Conservation (phyloP, 2,329 filamentous ascomycete genomes). For the Diaporthe ilicicola region DNA sequence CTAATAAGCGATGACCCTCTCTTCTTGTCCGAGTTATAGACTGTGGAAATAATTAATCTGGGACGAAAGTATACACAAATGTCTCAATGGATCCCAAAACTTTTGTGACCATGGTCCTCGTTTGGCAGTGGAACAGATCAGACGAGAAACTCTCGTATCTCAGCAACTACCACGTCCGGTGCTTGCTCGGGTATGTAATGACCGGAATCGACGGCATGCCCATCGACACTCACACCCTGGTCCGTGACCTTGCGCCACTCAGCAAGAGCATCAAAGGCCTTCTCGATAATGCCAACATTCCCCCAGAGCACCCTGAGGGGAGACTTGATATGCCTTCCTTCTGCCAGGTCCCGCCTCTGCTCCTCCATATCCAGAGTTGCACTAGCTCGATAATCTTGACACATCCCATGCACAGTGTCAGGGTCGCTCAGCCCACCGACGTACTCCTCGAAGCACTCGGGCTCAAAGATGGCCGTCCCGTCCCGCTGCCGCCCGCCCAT, state of each 20-base stretch:
- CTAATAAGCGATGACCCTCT: no score
- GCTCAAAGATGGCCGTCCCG: conserved; percentile 46
- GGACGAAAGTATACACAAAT: no score
- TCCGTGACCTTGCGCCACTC: conserved; percentile 60
- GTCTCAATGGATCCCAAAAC: no score
- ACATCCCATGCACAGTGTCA: conserved; percentile 56
- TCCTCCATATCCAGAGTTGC: conserved; percentile 61
- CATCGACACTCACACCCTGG: conserved; percentile 45
- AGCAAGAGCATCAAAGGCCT: conserved; percentile 54
- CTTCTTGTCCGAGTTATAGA: no score
- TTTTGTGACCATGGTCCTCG: no score
- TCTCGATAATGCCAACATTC: conserved; percentile 56
- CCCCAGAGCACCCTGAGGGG: conserved; percentile 62
- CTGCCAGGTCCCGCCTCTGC: conserved; percentile 53
- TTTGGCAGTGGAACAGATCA: not conserved
- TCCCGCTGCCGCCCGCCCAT: conserved; percentile 49
- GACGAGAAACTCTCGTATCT: conserved; percentile 48
- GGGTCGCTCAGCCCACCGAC: conserved; percentile 50
- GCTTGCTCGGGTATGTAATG: conserved; percentile 62
- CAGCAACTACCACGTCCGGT: conserved; percentile 54
- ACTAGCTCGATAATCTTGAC: conserved; percentile 64
- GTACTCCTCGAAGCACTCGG: conserved; percentile 50
- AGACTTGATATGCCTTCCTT: conserved; percentile 52
- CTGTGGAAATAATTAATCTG: no score
- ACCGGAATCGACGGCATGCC: conserved; percentile 54